These are phyloP conservation scores for Cardiospermum halicacabum DNA, from an alignment of 345 rosid species.

Conservation along the genomic window DNA sequence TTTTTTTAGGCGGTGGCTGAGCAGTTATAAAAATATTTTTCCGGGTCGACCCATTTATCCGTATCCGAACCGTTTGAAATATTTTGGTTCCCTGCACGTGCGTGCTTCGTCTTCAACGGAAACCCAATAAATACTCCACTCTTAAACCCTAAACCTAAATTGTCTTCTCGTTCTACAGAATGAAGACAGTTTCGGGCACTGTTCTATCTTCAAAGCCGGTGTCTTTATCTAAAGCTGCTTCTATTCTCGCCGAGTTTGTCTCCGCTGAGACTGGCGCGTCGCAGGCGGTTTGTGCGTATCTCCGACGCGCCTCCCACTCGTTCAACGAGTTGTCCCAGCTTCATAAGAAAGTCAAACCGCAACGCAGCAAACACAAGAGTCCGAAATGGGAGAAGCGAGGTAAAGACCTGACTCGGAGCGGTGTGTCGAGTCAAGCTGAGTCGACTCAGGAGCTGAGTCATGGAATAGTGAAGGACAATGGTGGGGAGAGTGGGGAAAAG, in stretches of 20 bases:
- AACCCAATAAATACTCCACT: constrained; percentile 4
- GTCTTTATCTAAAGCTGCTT: constrained; percentile 32
- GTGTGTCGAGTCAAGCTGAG: constrained; percentile 2
- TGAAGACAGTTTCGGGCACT: constrained; percentile 40
- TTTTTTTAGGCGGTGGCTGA: no score
- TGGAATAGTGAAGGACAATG: neutral
- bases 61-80: no score
- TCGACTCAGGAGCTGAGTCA: constrained; percentile 1
- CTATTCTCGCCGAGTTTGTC: constrained; percentile 38
- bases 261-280: constrained; percentile 42
- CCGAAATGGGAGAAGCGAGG: neutral
- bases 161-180: constrained; percentile 1
- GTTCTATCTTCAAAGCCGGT: constrained; percentile 26
- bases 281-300: constrained; percentile 44
- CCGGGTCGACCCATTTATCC: no score
- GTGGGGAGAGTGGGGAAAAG: neutral
- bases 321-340: constrained; percentile 31
- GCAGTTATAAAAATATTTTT: no score
- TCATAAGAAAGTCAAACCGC: constrained; percentile 26
- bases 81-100: no score
- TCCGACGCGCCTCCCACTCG: constrained; percentile 37
- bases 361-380: constrained; percentile 16
- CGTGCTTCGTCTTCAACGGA: neutral
- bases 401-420: constrained; percentile 8
- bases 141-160: neutral